A percentile compares a stretch with the other conserved stretches of the same genome.
These are phyloP conservation scores for Taphrina pruni DNA, from an alignment of 1,139 yeast genomes.

Conservation along the genomic window DNA sequence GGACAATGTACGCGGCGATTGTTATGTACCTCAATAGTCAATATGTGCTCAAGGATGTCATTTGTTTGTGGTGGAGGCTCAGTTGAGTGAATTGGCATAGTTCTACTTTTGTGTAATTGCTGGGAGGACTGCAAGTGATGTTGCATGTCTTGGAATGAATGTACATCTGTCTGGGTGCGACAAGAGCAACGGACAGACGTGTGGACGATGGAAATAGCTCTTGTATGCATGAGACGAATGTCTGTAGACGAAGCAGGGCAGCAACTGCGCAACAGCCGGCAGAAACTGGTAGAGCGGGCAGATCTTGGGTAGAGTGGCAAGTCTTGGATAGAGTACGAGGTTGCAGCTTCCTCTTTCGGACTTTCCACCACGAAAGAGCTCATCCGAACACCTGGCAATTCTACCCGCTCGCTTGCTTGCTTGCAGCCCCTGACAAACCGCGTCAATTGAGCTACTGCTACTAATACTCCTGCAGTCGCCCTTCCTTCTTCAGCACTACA, in stretches of 20 bases:
- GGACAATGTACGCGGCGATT: too few species aligned
- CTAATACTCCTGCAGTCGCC: slow-evolving; percentile 16
- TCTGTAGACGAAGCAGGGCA: too few species aligned
- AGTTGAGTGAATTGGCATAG: too few species aligned
- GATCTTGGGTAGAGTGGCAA: background rate
- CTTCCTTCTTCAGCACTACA: slow-evolving; percentile 16
- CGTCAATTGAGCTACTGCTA: slow-evolving; percentile 3
- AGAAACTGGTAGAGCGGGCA: background rate
- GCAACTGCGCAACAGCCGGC: too few species aligned
- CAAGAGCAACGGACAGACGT: too few species aligned
- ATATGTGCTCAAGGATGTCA: background rate
- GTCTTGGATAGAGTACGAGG: slow-evolving; percentile 10
- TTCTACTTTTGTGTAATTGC: too few species aligned
- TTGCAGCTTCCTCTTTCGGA: slow-evolving; percentile 2
- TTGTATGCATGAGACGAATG: too few species aligned
- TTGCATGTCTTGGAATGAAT: too few species aligned
- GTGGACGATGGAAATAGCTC: too few species aligned
- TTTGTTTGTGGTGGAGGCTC: background rate
- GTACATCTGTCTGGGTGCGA: too few species aligned
- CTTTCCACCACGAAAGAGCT: background rate
- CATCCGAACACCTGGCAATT: slow-evolving; percentile 20
- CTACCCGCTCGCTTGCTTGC: background rate
- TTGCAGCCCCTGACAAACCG: slow-evolving; percentile 9
- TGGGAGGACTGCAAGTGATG: too few species aligned
- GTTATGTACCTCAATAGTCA: too few species aligned